Conservation (phyloP, 306 rosid genomes). For the Rosa persica region DNA sequence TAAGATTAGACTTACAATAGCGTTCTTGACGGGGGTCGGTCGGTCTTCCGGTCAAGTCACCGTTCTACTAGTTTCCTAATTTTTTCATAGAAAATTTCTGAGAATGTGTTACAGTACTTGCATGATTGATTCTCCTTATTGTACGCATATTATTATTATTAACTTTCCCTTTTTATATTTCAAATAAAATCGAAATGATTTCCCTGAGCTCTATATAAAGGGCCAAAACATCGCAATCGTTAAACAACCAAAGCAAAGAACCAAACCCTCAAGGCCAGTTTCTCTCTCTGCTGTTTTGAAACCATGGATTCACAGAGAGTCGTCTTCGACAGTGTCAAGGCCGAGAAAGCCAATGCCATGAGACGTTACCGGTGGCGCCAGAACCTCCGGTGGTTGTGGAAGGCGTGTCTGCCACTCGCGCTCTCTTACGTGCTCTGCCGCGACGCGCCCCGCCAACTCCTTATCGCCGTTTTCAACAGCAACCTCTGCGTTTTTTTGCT, state of each 20-base stretch:
- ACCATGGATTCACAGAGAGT: conserved; percentile 16
- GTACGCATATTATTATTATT: not conserved
- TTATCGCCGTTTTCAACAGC: conserved; percentile 30
- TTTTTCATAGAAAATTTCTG: not conserved
- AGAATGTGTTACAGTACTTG: not conserved
- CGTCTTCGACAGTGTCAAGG: conserved; percentile 24
- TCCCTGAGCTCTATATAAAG: not conserved
- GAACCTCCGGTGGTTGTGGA: conserved; percentile 26
- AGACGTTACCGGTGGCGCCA: conserved; percentile 31
- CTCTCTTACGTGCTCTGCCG: conserved; percentile 27
- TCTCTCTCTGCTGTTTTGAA: not conserved
- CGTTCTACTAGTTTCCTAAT: not conserved
- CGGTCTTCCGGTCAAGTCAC: not conserved
- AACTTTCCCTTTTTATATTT: not conserved
- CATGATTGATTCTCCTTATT: not conserved
- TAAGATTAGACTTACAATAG: not conserved
- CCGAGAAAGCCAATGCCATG: conserved; percentile 39
- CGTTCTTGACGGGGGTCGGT: not conserved
- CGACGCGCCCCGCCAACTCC: not conserved
- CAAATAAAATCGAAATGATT: not conserved
- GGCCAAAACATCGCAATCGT: not conserved
- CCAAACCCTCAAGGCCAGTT: not conserved
- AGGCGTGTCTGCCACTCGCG: conserved; percentile 26
- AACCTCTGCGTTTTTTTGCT: conserved; percentile 48
- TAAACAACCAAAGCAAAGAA: not conserved